A percentile compares a stretch with the other conserved stretches of the same genome.
phyloP scores from a whole-genome alignment of 2,329 filamentous ascomycete genomes.

The Penicillium sp. region DNA sequence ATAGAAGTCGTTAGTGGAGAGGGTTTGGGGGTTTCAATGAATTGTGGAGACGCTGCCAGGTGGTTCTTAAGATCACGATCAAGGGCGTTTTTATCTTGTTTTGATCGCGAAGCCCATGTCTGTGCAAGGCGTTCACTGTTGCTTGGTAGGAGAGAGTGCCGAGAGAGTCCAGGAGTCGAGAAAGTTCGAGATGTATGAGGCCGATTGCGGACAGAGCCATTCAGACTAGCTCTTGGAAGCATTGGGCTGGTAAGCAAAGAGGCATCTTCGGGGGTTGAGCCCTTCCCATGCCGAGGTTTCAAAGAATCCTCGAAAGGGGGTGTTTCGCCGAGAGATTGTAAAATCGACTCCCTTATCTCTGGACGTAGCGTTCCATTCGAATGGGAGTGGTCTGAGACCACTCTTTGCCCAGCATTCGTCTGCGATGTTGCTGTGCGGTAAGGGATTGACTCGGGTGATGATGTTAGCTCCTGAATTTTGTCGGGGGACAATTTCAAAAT shows the following conservation, averaged over 20 bases:
- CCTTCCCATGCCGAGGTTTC: slow-evolving; percentile 31
- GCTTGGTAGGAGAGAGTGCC: slow-evolving; percentile 36
- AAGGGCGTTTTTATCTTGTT: slow-evolving; percentile 36
- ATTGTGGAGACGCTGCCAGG: slow-evolving; percentile 30
- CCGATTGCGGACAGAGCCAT: slow-evolving; percentile 34
- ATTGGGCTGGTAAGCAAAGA: slow-evolving; percentile 29
- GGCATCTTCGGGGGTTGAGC: slow-evolving; percentile 32
- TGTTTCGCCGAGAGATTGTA: slow-evolving; percentile 35
- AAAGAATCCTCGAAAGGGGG: slow-evolving; percentile 23
- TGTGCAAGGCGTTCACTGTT: slow-evolving; percentile 39
- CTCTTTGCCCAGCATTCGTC: slow-evolving; percentile 26
- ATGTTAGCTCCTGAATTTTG: slow-evolving; percentile 59
- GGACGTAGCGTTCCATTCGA: slow-evolving; percentile 7
- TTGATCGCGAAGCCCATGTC: slow-evolving; percentile 40
- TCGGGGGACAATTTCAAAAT: slow-evolving; percentile 58
- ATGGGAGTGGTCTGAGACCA: slow-evolving; percentile 28
- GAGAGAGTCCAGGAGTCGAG: slow-evolving; percentile 42
- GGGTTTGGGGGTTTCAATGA: slow-evolving; percentile 40
- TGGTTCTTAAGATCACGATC: slow-evolving; percentile 40
- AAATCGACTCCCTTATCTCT: slow-evolving; percentile 21
- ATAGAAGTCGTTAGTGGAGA: slow-evolving; percentile 58
- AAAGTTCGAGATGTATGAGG: slow-evolving; percentile 39
- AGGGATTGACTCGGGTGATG: slow-evolving; percentile 59
- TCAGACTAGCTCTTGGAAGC: slow-evolving; percentile 23
- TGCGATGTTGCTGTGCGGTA: slow-evolving; percentile 45